phyloP scores from a whole-genome alignment of 306 rosid species.

The Cyamopsis tetragonoloba region DNA sequence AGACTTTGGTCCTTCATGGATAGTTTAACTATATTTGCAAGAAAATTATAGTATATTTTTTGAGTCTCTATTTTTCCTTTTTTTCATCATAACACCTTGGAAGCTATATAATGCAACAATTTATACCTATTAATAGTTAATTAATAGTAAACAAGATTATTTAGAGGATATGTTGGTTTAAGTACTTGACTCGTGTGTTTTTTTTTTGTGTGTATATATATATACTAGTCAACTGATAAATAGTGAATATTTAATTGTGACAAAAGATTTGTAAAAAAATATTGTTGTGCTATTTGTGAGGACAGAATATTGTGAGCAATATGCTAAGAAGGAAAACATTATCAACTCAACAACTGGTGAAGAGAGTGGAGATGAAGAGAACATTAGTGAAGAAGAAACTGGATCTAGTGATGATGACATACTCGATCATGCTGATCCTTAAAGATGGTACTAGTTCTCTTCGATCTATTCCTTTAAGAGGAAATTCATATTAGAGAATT shows the following conservation, averaged over 20 bases:
- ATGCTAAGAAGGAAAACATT: constrained; percentile 78
- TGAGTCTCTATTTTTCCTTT: not conserved
- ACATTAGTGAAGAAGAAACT: constrained; percentile 67
- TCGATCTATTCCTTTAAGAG: constrained; percentile 10
- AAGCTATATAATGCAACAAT: constrained; percentile 12
- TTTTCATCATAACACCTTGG: not conserved
- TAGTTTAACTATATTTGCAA: too few species aligned
- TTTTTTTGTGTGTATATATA: too few species aligned
- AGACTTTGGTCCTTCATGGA: constrained; percentile 6
- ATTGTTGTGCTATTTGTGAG: constrained; percentile 28
- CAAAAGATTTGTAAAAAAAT: constrained; percentile 5
- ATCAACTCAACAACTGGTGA: constrained; percentile 58
- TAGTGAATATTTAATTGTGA: constrained; percentile 20
- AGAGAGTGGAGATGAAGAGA: constrained; percentile 70
- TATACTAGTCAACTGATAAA: not conserved
- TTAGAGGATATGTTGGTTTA: too few species aligned
- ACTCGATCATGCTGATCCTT: constrained; percentile 87
- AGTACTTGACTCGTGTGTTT: too few species aligned
- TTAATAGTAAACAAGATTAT: too few species aligned
- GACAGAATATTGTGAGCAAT: constrained; percentile 89
- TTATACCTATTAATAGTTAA: too few species aligned
- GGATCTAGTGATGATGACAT: constrained; percentile 82
- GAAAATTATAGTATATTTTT: too few species aligned
- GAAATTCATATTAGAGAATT: too few species aligned
- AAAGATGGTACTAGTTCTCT: constrained; percentile 21